Base-by-base conservation (phyloP, 1,284 basidiomycete genomes). In the Thecaphora thlaspeos region DNA sequence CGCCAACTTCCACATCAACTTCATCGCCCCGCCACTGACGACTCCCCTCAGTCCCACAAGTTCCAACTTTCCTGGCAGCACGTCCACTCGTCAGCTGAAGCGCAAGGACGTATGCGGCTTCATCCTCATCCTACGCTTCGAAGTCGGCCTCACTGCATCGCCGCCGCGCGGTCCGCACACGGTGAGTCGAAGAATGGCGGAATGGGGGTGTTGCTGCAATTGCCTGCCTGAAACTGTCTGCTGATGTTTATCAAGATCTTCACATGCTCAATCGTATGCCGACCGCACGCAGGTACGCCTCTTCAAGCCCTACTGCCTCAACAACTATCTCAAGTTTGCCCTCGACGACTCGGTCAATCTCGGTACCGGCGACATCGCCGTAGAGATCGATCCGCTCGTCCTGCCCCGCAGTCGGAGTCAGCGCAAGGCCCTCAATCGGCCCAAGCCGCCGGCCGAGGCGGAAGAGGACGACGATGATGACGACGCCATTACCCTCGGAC, bases 341-440 rank as follows among this genome's bases (percentile, higher is more conserved):
- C 47, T 61, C 10, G 62, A 65, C 37, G 58, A 61, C 12, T 51
- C 59, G 18, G 52, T 64, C 24, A 24, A 47, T 11, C 39, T 46
- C 17, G 44, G 53, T 1, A 24, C 37, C 42, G 24, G 40, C 2
- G 50, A 51, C n/a, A 51, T 64, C 24, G 51, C 48, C 8, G 62
- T 65, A 23, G 62, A 65, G 23, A 51, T 61, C 24, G 58, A 61
- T 42, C 58, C 62, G 19, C 51, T 53, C 1, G 49, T 61, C 41
- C 42, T 53, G n/a, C 52, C 55, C 2, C 19, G 58, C 4, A 48
- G 50, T 1, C 24, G 30, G 26, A 21, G 26, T n/a, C 40, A 36
- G 7, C 51, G 48, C 19, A 48, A 30, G 21, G 37, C 52, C 1
- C 17, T 55, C 18, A 61, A 54, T 11, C 30, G 54, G 9, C 48